Base-by-base conservation (phyloP, 148 eudicot genomes). In the Nyssa sinensis region DNA sequence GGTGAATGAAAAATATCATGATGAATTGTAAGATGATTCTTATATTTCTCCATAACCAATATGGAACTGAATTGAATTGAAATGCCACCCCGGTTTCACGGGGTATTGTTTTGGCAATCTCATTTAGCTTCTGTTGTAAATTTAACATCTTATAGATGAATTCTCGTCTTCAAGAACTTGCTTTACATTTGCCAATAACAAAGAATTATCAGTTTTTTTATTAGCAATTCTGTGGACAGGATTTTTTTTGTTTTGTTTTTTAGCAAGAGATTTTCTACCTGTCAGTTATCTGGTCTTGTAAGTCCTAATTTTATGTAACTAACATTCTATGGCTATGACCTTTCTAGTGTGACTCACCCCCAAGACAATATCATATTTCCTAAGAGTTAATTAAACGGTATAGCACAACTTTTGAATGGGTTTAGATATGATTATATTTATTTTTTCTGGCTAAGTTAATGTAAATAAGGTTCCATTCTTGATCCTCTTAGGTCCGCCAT, bases 11-110 rank as follows among this genome's bases (percentile, higher is more conserved):
- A 39, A 65, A 59, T 78, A 44, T 44, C 87, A 77, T 39, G 98
- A 94, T 71, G 97, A 94, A 70, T 75, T 94, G 75, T 94, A 81
- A 90, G 78, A 7, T 55, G 23, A 1, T 55, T 55, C 24, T 55
- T 51, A 4, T 7, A 14, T 51, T 51, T 51, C n/a, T 51, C 21
- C 23, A 44, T 41, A 16, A 64, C 5, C 14, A 4, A 32, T 51
- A 39, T 59, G 79, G 23, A 65, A 62, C 34, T 17, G 14, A 68
- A 61, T 25, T 68, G 30, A 72, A 65, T 62, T 51, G 53, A 59
- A 19, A 28, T 67, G 69, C 27, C 55, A 25, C 66, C 69, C 33
- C 66, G 34, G 3, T 57, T 37, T 65, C 27, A 11, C 16, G 16
- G 51, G 44, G 51, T 44, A 13, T 44, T 44, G 51, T 44, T 44